Base-by-base conservation (phyloP, 148 eudicot species). In the Amaranthus palmeri region DNA sequence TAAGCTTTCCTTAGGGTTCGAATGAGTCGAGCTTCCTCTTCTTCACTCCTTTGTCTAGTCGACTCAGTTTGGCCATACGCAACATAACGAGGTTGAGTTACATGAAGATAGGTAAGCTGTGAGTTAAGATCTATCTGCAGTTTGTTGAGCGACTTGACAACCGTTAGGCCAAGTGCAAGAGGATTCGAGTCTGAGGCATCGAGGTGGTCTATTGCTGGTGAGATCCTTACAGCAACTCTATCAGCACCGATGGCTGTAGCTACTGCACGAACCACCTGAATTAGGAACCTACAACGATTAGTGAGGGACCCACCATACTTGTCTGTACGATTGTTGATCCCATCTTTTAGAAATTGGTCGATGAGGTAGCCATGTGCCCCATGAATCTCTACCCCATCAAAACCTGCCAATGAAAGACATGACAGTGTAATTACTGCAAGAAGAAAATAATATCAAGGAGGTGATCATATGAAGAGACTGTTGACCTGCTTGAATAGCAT, bases 311-410 rank as follows among this genome's bases (percentile, higher is more conserved):
- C 97, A 7, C 92, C 96, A 40, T 89, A 93, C 61, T 83, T 87
- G 7, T 93, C 98, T 4, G 75, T 80, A 3, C 97, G 76, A 58
- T 85, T 90, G 54, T 93, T 93, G 79, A 93, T 91, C 6, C 96
- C 95, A 47, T 91, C 91, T 68, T 93, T 93, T 52, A 91, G 74
- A 74, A 93, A 93, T 79, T 93, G 98, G 58, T 93, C 98, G 12
- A 93, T 84, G 52, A 93, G 88, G 87, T 93, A 89, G 54, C 98
- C 97, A 11, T 91, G 97, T 47, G 97, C 98, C 47, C 92, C 89
- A 40, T 93, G 96, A 67, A 91, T 86, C 81, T 93, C 98, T 70
- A 91, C 80, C 1, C 98, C 98, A 73, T 93, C 97, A 80, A 93
- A 93, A 47, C 98, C 98, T 90, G 82, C 51, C 44, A 10, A 75